Base-by-base conservation (phyloP, 163 green algal species). In the Volvox carteri region DNA sequence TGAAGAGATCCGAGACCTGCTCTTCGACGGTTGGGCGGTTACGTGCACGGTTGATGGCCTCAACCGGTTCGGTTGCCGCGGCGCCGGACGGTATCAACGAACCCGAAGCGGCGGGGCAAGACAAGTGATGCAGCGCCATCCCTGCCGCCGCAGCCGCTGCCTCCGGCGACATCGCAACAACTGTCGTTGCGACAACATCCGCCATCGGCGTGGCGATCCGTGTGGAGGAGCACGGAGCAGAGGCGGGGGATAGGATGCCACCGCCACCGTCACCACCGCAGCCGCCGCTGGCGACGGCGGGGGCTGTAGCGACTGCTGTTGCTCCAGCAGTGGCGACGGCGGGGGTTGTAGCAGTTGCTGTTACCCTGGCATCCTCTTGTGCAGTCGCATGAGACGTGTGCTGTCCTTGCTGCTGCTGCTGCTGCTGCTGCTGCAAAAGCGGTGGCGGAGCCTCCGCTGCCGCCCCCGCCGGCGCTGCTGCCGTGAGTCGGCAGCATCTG, bases 401-500 rank as follows among this genome's bases (percentile, higher is more conserved):
- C 19, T 65, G 54, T 12, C 7, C 54, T 30, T 65, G 37, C n/a
- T n/a, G n/a, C n/a, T n/a, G n/a, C n/a, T n/a, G n/a, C n/a, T n/a
- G n/a, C n/a, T n/a, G n/a, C n/a, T n/a, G n/a, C n/a, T n/a, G 39
- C 19, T 4, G 4, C 14, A 18, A 12, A 6, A 16, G 12, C 23
- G 39, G 8, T 21, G 46, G 33, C 33, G 75, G 23, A 33, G 48
- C 78, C 21, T 12, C 56, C 23, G 41, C 35, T 73, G 77, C 21
- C 37, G 42, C 42, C 42, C 8, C 14, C 56, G 37, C 35, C 41
- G 77, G 21, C 9, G 4, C 14, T 77, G 65, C 12, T 4, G 35
- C n/a, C 52, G 16, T 28, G 56, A 86, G 42, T 25, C 60, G 78
- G 42, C 58, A 77, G 58, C 39, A 77, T 16, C 78, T 39, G 28